A percentile compares a stretch with the other conserved stretches of the same genome.
These are phyloP conservation scores for Parafenestella ontariensis DNA, from an alignment of 2,329 filamentous ascomycete species.

Conservation along the genomic window DNA sequence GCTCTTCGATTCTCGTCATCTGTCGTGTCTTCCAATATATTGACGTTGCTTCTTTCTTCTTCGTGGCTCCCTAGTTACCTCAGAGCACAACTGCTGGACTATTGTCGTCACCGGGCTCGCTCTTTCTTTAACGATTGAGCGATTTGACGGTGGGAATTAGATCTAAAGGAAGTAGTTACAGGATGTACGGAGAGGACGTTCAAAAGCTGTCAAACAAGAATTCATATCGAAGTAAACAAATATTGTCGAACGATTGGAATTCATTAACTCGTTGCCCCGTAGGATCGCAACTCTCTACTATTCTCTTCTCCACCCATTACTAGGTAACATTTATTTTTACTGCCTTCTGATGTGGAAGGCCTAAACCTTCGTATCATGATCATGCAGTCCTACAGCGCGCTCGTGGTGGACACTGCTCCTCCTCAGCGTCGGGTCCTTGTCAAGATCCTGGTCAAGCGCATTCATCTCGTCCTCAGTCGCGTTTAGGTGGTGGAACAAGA, in stretches of 20 bases:
- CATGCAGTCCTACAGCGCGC: constrained; percentile 30
- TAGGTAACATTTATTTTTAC: background rate
- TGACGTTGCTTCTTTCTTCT: background rate
- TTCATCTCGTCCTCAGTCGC: constrained; percentile 48
- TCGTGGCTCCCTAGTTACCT: background rate
- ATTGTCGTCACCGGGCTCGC: background rate
- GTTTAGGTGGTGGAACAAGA: constrained; percentile 49
- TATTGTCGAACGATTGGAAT: background rate
- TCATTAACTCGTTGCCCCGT: constrained; percentile 6
- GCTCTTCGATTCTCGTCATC: background rate
- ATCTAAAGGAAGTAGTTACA: background rate
- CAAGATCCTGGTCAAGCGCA: constrained; percentile 42
- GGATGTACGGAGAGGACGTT: background rate
- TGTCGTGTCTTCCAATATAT: background rate
- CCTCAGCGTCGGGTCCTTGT: constrained; percentile 40
- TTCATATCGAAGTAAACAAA: background rate
- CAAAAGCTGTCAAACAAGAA: background rate
- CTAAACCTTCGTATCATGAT: constrained; percentile 21
- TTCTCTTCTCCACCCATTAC: background rate
- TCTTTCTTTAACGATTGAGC: too few species aligned
- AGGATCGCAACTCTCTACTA: background rate
- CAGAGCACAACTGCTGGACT: background rate
- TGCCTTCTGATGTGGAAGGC: background rate
- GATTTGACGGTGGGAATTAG: too few species aligned
- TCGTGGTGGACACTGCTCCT: constrained; percentile 30